phyloP scores from a whole-genome alignment of 306 rosid genomes.

The Malus orientalis region DNA sequence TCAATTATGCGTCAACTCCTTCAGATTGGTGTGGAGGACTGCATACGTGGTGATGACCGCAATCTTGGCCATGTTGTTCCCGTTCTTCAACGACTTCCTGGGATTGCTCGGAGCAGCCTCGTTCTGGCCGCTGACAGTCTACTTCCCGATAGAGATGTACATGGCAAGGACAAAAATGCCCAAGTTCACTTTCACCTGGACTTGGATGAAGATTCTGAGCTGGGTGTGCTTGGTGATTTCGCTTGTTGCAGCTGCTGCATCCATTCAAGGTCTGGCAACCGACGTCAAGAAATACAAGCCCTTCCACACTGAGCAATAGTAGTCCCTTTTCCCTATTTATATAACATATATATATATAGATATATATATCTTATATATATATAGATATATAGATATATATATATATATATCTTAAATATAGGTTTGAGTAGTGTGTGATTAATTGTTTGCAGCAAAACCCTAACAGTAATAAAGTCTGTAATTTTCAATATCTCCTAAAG shows the following conservation, averaged over 20 bases:
- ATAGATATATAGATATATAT: neutral
- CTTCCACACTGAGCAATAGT: constrained; percentile 51
- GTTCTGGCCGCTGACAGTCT: constrained; percentile 86
- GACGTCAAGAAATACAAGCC: constrained; percentile 73
- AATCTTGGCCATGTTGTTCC: constrained; percentile 78
- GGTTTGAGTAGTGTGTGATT: neutral
- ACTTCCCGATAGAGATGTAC: constrained; percentile 93
- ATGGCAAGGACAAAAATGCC: constrained; percentile 60
- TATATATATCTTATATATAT: neutral
- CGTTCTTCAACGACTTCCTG: constrained; percentile 90
- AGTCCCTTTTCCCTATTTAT: neutral
- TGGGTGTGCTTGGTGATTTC: constrained; percentile 76
- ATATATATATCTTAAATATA: neutral
- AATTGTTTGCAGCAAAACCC: neutral
- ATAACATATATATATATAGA: too few species aligned
- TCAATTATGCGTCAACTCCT: constrained; percentile 37
- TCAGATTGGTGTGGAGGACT: constrained; percentile 80
- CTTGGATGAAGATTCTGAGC: constrained; percentile 76
- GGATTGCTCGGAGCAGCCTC: constrained; percentile 84
- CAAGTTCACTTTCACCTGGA: constrained; percentile 71
- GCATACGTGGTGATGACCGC: constrained; percentile 62
- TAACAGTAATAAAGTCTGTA: neutral
- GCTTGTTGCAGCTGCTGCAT: constrained; percentile 71
- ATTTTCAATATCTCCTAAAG: neutral
- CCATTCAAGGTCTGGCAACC: constrained; percentile 67